Evolutionary conservation across 2,329 filamentous ascomycete species (phyloP), one percentile per base, ranked within the genome.

Genomic region (Leptographium wingfieldii): DNA sequence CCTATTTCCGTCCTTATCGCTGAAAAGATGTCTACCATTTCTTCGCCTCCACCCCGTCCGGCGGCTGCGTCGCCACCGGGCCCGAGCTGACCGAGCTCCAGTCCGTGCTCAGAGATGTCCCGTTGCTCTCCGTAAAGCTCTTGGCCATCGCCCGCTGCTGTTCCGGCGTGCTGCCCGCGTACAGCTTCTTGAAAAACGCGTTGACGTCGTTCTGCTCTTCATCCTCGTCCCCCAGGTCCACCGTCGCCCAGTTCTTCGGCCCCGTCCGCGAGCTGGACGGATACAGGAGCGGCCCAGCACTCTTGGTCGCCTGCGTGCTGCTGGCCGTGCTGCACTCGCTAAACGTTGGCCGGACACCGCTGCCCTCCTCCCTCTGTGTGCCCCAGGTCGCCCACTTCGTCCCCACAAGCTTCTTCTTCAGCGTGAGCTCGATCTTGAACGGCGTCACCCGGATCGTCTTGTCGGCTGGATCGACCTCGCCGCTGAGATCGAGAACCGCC

Each of bases 121-220:
- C 94, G 66, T 95, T 94, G 72, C 92, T 96, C 77, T 99, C 92
- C 16, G 84, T 80, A 68, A 90, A 97, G 69, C 90, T 95, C 82
- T 99, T 99, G 84, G 95, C 90, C 94, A 99, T 99, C 10, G 94
- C 94, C 2, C 91, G 84, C 69, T 85, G 84, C 61, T 90, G 89
- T 66, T 99, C 92, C 0, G 86, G 83, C 56, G 87, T 84, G 0
- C 90, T 85, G 43, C 77, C 78, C 63, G 87, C 84, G 74, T 92
- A 97, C 1, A 99, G 77, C 68, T 87, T 85, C 78, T 95, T 94
- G 78, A 99, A 99, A 74, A 96, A 97, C 12, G 72, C 70, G 67
- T 95, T 87, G 10, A 91, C 84, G 33, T 87, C 82, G 62, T 81
- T 78, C 14, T 80, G 74, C 0, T 82, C 78, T 0, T 80, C 78